Conservation (phyloP, 768 basidiomycete species). For the Leccinum variicolor region DNA sequence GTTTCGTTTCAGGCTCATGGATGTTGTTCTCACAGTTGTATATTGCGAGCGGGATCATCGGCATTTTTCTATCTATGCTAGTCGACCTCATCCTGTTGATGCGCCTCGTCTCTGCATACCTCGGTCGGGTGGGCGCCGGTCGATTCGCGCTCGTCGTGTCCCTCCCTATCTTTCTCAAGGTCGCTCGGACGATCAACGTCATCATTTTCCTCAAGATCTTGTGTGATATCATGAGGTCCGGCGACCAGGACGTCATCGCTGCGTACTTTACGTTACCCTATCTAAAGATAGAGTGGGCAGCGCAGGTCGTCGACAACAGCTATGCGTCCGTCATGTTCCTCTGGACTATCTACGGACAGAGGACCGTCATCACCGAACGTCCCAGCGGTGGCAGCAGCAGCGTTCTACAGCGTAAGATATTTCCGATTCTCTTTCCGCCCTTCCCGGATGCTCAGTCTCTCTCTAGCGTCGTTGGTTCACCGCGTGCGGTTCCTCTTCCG, state of each 20-base stretch:
- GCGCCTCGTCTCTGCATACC: conserved; percentile 27
- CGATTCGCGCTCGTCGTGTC: conserved; percentile 18
- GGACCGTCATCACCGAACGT: neutral
- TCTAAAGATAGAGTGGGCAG: conserved; percentile 29
- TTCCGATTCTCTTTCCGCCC: too few relatives aligned
- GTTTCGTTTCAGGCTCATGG: neutral
- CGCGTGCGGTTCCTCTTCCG: conserved; percentile 19
- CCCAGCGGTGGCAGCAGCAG: neutral
- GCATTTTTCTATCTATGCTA: conserved; percentile 26
- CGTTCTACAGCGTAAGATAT: neutral
- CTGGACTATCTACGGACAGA: conserved; percentile 11
- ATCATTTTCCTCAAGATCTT: conserved; percentile 27
- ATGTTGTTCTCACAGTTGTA: conserved; percentile 9
- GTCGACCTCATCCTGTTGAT: conserved; percentile 29
- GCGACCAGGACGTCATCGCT: conserved; percentile 5
- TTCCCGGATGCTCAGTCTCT: too few relatives aligned
- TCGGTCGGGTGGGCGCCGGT: conserved; percentile 6
- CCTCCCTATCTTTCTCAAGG: conserved; percentile 28
- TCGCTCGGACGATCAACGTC: conserved; percentile 27
- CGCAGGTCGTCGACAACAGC: conserved; percentile 30
- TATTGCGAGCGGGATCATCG: conserved; percentile 30
- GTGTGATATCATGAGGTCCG: conserved; percentile 15
- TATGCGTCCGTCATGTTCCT: conserved; percentile 26
- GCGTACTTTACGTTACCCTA: conserved; percentile 21
- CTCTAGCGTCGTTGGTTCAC: neutral